Conservation (phyloP, 805 yeast genomes). For the Candida yuanshanica region DNA sequence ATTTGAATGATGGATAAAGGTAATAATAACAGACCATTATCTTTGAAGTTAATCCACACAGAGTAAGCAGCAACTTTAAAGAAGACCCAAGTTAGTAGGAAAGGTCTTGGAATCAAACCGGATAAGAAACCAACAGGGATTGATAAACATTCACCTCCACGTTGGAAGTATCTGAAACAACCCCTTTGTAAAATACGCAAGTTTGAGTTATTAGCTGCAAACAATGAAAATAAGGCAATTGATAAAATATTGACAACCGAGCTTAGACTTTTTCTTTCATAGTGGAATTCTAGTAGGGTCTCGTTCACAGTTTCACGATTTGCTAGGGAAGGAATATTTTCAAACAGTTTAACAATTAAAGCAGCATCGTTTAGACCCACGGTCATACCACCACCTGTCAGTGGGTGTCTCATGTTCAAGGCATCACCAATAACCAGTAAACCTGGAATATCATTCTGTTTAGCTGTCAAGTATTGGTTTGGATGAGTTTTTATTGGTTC, state of each 20-base stretch:
- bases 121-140: conserved; percentile 81
- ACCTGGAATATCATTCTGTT: conserved; percentile 65
- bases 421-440: conserved; percentile 87
- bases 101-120: conserved; percentile 76
- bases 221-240: conserved; percentile 81
- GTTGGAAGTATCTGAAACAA: conserved; percentile 78
- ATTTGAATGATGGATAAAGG: conserved; percentile 71
- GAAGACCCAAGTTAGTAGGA: conserved; percentile 74
- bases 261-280: conserved; percentile 70
- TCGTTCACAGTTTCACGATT: conserved; percentile 53
- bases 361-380: conserved; percentile 89
- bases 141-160: conserved; percentile 74
- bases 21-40: conserved; percentile 58
- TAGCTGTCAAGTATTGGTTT: conserved; percentile 82
- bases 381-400: conserved; percentile 99
- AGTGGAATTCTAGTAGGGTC: conserved; percentile 63
- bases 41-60: conserved; percentile 59
- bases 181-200: conserved; percentile 75
- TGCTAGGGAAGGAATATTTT: conserved; percentile 42
- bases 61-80: conserved; percentile 87
- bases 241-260: conserved; percentile 87
- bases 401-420: conserved; percentile 94
- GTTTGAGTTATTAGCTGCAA: conserved; percentile 75
- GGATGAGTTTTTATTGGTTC: conserved; percentile 82
- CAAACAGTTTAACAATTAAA: conserved; percentile 58